A percentile compares a stretch with the other conserved stretches of the same genome.
phyloP scores from a whole-genome alignment of 2,329 filamentous ascomycete species.

The Lachnum nothofagi region DNA sequence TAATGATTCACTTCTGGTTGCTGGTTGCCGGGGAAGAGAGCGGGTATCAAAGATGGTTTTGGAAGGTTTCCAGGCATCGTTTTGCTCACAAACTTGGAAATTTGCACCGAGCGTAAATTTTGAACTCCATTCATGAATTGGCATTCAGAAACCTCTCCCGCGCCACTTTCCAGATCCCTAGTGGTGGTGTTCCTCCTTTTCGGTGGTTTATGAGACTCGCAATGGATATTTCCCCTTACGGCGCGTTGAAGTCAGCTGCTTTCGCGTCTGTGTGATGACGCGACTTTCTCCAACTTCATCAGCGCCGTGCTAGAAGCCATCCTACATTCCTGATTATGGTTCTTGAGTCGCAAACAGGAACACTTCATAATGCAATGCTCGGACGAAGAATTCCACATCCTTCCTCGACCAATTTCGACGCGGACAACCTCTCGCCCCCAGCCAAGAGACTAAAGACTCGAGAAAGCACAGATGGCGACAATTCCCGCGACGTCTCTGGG shows the following conservation, averaged over 20 bases:
- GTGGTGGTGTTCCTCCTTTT: no score
- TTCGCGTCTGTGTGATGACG: not conserved
- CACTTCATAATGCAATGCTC: conserved; percentile 23
- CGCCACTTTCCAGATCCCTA: no score
- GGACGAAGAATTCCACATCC: conserved; percentile 24
- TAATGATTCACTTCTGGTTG: not conserved
- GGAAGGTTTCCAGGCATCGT: no score
- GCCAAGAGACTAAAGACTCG: conserved; percentile 29
- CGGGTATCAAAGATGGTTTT: no score
- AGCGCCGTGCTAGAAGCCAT: not conserved
- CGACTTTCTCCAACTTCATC: conserved; percentile 1
- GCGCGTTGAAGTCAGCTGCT: no score
- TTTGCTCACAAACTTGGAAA: no score
- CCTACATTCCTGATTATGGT: conserved; percentile 16
- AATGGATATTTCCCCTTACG: no score
- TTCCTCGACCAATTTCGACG: conserved; percentile 25
- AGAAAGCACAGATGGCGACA: conserved; percentile 25
- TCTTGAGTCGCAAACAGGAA: conserved; percentile 13
- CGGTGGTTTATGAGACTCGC: no score
- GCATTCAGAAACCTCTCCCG: no score
- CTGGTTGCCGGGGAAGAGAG: not conserved
- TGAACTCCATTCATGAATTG: no score
- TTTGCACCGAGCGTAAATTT: no score
- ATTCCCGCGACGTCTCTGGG: conserved; percentile 26
- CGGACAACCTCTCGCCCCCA: conserved; percentile 19